Evolutionary conservation across 345 rosid genomes (phyloP).

Genomic region (Tarenaya hassleriana): DNA sequence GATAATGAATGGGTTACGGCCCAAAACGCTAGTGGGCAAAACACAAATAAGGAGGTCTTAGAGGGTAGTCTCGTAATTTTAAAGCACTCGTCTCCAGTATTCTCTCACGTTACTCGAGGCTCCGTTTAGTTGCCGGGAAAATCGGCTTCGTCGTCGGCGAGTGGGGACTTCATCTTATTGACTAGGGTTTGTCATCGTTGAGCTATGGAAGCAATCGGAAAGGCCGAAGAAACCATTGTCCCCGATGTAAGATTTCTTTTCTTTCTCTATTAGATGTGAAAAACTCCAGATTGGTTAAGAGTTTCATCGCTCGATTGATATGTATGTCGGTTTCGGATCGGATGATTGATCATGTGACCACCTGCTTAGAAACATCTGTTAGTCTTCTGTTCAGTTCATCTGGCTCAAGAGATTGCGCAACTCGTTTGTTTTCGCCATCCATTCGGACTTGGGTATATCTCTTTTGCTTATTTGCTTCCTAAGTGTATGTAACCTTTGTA

Average conservation of each 20-base stretch:
- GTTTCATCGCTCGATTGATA: conserved; percentile 8
- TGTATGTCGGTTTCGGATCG: background rate
- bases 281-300: background rate
- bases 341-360: no score
- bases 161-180: conserved; percentile 1
- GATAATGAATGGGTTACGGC: no score
- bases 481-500: no score
- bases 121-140: conserved; percentile 9
- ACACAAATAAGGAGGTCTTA: no score
- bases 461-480: no score
- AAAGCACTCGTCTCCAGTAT: conserved; percentile 19
- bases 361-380: background rate
- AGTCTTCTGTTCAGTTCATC: background rate
- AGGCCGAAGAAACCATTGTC: conserved; percentile 26
- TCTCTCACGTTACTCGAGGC: no score
- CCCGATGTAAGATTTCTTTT: conserved; percentile 28
- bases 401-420: background rate
- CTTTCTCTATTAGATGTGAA: background rate
- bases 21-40: no score
- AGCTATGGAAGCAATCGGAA: conserved; percentile 33
- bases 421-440: background rate
- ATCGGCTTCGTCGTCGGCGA: conserved; percentile 13
- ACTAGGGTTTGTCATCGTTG: conserved; percentile 7
- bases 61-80: no score
- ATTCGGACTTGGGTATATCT: no score